phyloP scores from a whole-genome alignment of 2,329 filamentous ascomycete genomes.

The Fusarium caatingaense region DNA sequence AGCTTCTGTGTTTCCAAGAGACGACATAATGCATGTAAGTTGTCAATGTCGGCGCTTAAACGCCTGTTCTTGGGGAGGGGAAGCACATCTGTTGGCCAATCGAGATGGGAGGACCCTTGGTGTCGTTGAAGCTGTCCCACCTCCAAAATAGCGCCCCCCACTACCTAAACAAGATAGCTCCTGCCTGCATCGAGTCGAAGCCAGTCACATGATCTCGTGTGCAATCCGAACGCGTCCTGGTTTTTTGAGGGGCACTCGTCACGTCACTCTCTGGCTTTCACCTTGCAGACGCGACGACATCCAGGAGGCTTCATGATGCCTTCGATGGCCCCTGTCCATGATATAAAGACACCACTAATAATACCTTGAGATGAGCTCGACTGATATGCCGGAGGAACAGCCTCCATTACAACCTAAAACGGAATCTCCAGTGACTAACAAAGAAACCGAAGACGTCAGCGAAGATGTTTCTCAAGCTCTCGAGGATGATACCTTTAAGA shows the following conservation, averaged over 20 bases:
- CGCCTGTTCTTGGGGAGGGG: slow-evolving; percentile 42
- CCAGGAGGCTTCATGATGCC: slow-evolving; percentile 35
- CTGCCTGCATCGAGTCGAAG: neutral
- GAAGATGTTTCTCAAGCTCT: slow-evolving; percentile 14
- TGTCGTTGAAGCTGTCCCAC: slow-evolving; percentile 42
- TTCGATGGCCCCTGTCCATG: slow-evolving; percentile 12
- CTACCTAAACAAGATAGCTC: slow-evolving; percentile 15
- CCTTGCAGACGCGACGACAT: slow-evolving; percentile 37
- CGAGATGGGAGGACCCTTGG: slow-evolving; percentile 39
- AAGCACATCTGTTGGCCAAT: slow-evolving; percentile 42
- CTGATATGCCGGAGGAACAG: slow-evolving; percentile 24
- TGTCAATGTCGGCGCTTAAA: slow-evolving; percentile 49
- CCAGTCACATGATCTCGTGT: slow-evolving; percentile 45
- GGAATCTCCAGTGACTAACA: neutral
- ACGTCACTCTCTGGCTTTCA: slow-evolving; percentile 33
- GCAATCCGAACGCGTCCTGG: slow-evolving; percentile 27
- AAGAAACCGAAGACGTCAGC: slow-evolving; percentile 6
- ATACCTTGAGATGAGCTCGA: slow-evolving; percentile 37
- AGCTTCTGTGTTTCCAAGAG: slow-evolving; percentile 39
- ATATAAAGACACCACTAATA: neutral
- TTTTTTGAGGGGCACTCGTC: slow-evolving; percentile 23
- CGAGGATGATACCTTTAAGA: slow-evolving; percentile 51
- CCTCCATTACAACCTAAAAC: slow-evolving; percentile 24
- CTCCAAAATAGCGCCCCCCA: slow-evolving; percentile 43
- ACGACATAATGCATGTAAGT: slow-evolving; percentile 45